Conservation (phyloP, 768 basidiomycete genomes). For the Leccinum variicolor region DNA sequence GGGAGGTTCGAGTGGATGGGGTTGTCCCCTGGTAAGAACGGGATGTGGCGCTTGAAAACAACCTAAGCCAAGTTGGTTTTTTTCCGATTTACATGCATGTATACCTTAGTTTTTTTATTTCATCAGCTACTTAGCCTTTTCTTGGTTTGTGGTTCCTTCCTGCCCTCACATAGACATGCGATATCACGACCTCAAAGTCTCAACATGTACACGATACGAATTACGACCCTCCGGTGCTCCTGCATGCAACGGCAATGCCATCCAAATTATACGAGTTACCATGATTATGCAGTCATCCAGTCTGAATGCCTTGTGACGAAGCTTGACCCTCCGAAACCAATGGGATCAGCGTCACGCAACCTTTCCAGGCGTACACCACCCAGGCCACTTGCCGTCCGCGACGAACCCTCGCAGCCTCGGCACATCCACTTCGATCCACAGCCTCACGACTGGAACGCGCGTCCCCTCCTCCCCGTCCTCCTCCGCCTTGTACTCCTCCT, state of each 20-base stretch:
- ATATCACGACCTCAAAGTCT: neutral
- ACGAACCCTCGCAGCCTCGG: conserved; percentile 20
- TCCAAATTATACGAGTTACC: neutral
- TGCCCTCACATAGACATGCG: neutral
- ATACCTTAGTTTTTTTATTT: neutral
- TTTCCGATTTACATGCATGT: neutral
- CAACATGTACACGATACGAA: conserved; percentile 5
- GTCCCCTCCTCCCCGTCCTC: neutral
- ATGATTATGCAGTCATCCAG: neutral
- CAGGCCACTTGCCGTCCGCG: conserved; percentile 20
- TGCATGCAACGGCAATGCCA: neutral
- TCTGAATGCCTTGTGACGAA: neutral
- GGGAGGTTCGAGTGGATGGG: conserved; percentile 52
- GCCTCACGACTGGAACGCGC: conserved; percentile 9
- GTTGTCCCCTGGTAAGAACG: conserved; percentile 48
- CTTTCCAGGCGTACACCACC: conserved; percentile 18
- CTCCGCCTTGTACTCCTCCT: neutral
- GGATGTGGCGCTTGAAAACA: conserved; percentile 66
- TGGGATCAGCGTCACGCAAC: neutral
- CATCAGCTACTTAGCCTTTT: neutral
- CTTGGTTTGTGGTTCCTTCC: neutral
- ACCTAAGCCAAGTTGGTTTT: conserved; percentile 19
- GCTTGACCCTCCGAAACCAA: neutral
- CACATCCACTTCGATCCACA: conserved; percentile 19
- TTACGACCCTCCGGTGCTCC: neutral